Percentiles rank a stretch among this genome's conserved stretches.
phyloP scores from a whole-genome alignment of 139 green algal genomes.

The Chlamydomonas sphaeroides region DNA sequence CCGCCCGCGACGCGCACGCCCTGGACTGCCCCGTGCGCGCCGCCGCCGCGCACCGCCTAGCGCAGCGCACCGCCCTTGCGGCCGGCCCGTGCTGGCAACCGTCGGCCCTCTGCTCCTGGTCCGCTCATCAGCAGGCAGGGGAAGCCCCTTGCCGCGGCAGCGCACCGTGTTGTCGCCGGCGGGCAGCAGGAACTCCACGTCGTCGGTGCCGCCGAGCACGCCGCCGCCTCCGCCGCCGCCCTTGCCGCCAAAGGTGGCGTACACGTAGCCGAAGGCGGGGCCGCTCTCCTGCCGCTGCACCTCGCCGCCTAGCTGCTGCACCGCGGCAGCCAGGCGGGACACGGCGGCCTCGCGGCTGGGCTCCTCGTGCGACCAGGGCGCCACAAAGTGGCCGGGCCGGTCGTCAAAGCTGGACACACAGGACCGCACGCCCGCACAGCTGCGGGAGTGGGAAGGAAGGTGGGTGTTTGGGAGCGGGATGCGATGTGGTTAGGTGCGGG shows the following conservation, averaged over 20 bases:
- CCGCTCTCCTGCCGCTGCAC: background rate
- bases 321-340: background rate
- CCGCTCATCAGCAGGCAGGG: no score
- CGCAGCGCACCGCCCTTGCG: no score
- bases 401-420: constrained; percentile 32
- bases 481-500: no score
- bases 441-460: background rate
- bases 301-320: background rate
- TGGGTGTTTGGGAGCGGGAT: no score
- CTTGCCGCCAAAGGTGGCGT: background rate
- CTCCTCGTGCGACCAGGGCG: constrained; percentile 20
- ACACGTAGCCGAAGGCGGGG: constrained; percentile 8
- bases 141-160: no score
- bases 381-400: constrained; percentile 31
- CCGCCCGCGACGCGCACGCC: no score
- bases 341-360: background rate
- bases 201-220: constrained; percentile 12
- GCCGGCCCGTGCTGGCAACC: no score
- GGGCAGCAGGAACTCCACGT: constrained; percentile 29
- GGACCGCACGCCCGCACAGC: constrained; percentile 8
- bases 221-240: no score
- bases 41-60: no score
- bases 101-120: no score
- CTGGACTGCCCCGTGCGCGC: no score
- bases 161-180: constrained; percentile 18